Percentiles rank a stretch among this genome's conserved stretches.
Conservation (phyloP, 306 rosid genomes). For the Prunus fruticosa region DNA sequence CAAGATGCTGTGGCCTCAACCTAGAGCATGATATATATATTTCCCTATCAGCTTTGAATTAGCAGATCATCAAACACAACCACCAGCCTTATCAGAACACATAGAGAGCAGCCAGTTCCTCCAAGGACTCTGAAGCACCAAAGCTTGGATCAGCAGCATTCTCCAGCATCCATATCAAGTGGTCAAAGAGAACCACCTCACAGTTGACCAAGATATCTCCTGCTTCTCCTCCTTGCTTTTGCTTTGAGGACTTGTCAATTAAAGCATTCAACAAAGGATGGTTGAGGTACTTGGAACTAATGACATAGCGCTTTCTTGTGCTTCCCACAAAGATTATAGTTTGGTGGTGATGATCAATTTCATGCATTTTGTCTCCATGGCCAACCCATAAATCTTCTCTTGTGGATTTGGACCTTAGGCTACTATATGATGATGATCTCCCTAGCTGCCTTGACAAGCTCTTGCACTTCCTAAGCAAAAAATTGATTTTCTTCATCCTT, state of each 20-base stretch:
- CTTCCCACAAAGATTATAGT: constrained; percentile 69
- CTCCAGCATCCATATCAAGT: constrained; percentile 86
- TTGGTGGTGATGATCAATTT: constrained; percentile 23
- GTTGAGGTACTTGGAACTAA: constrained; percentile 53
- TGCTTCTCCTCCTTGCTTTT: constrained; percentile 17
- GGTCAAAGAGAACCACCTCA: constrained; percentile 90
- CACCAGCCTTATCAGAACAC: constrained; percentile 28
- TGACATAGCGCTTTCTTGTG: constrained; percentile 63
- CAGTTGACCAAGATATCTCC: constrained; percentile 51
- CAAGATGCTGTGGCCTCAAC: background rate
- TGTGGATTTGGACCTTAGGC: constrained; percentile 68
- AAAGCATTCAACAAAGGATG: constrained; percentile 76
- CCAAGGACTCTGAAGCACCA: constrained; percentile 59
- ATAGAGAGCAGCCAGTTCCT: constrained; percentile 86
- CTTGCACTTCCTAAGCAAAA: constrained; percentile 78
- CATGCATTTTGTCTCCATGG: constrained; percentile 9
- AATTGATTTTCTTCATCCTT: constrained; percentile 79
- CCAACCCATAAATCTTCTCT: constrained; percentile 46
- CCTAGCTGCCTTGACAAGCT: constrained; percentile 73
- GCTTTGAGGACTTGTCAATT: constrained; percentile 48
- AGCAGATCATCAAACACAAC: background rate
- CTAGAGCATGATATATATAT: too few relatives aligned
- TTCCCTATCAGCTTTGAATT: constrained; percentile 1
- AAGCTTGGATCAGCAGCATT: constrained; percentile 76
- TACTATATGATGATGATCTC: constrained; percentile 74